These are phyloP conservation scores for Cystofilobasidium ferigula DNA, from an alignment of 768 basidiomycete species.

Conservation along the genomic window DNA sequence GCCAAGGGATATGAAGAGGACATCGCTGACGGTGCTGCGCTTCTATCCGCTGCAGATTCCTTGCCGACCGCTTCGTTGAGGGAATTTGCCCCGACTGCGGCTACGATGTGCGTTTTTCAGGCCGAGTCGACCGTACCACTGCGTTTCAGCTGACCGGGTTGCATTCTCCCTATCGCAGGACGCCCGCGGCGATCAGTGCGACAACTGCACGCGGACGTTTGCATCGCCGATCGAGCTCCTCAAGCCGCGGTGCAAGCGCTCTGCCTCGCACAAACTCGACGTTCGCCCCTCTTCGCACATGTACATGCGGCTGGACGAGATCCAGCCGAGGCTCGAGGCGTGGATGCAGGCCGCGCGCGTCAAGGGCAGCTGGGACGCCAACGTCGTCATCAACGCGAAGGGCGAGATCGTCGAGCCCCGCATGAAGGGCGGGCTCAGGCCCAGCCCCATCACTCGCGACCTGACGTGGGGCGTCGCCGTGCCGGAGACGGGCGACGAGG, in stretches of 20 bases:
- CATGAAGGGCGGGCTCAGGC: slow-evolving; percentile 67
- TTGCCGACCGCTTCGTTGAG: slow-evolving; percentile 95
- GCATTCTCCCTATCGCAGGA: slow-evolving; percentile 46
- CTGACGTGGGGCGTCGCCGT: slow-evolving; percentile 93
- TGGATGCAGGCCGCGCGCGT: slow-evolving; percentile 75
- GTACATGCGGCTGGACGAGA: slow-evolving; percentile 72
- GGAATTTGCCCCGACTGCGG: slow-evolving; percentile 93
- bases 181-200: slow-evolving; percentile 96
- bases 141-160: background rate
- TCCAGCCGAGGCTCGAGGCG: slow-evolving; percentile 71
- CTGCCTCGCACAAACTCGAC: slow-evolving; percentile 65
- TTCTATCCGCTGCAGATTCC: slow-evolving; percentile 43
- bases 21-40: background rate
- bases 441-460: slow-evolving; percentile 87
- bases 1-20: slow-evolving; percentile 9
- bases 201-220: slow-evolving; percentile 79
- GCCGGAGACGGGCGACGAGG: slow-evolving; percentile 53
- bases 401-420: slow-evolving; percentile 83
- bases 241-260: slow-evolving; percentile 83
- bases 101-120: slow-evolving; percentile 51
- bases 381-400: slow-evolving; percentile 76
- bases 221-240: slow-evolving; percentile 79
- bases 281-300: slow-evolving; percentile 75
- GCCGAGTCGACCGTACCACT: too few relatives aligned
- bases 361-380: slow-evolving; percentile 82